These are phyloP conservation scores for Coccomyxa sp. DNA, from an alignment of 139 green algal genomes.

Conservation along the genomic window DNA sequence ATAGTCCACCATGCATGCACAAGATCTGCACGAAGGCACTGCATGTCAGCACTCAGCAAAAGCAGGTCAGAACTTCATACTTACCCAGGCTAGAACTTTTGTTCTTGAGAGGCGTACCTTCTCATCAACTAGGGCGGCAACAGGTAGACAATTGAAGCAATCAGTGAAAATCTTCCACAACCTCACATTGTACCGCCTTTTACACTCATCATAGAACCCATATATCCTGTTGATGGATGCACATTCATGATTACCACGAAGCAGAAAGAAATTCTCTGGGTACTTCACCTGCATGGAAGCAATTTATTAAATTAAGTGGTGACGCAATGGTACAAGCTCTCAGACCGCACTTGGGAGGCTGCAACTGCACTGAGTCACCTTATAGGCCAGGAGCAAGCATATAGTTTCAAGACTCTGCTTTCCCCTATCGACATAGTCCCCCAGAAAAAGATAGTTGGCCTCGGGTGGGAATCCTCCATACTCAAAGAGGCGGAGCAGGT, in stretches of 20 bases:
- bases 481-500: slow-evolving; percentile 97
- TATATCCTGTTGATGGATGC: slow-evolving; percentile 99
- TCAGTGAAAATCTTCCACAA: slow-evolving; percentile 99
- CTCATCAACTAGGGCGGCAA: slow-evolving; percentile 97
- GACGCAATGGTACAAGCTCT: too few relatives aligned
- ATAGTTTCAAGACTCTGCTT: slow-evolving; percentile 99
- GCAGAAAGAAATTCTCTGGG: slow-evolving; percentile 99
- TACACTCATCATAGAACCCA: slow-evolving; percentile 99
- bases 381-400: slow-evolving; percentile 97
- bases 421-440: slow-evolving; percentile 98
- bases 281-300: slow-evolving; percentile 88
- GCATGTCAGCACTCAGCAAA: background rate
- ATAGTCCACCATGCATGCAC: slow-evolving; percentile 99
- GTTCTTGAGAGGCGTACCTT: slow-evolving; percentile 60
- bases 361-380: too few relatives aligned
- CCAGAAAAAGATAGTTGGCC: slow-evolving; percentile 99
- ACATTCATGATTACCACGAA: slow-evolving; percentile 97
- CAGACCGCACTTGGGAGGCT: too few relatives aligned
- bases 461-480: slow-evolving; percentile 98
- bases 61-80: background rate
- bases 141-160: slow-evolving; percentile 99
- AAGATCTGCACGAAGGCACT: slow-evolving; percentile 75
- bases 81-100: background rate
- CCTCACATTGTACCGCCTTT: slow-evolving; percentile 97
- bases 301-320: background rate